These are phyloP conservation scores for Vitis hybrid DNA, from an alignment of 177 flowering plant genomes.

Conservation along the genomic window DNA sequence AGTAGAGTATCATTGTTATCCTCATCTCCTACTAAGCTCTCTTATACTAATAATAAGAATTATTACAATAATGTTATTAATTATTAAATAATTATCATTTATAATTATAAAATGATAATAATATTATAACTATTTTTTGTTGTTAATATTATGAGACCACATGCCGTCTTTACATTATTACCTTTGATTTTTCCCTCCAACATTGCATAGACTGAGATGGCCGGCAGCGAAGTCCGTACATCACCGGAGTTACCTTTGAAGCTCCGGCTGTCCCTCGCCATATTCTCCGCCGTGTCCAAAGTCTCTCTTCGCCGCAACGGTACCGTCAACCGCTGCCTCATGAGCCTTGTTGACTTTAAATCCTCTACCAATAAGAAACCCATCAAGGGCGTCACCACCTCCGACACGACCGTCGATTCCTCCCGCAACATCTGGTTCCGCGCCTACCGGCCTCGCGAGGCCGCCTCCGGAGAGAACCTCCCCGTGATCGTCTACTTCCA, in stretches of 20 bases:
- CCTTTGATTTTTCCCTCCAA: too few species aligned
- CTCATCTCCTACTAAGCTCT: too few species aligned
- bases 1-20: too few species aligned
- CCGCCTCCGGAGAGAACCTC: neutral
- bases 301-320: slow-evolving; percentile 28
- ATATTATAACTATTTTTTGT: too few species aligned
- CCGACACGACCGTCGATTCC: slow-evolving; percentile 32
- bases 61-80: too few species aligned
- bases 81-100: too few species aligned
- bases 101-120: too few species aligned
- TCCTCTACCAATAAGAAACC: slow-evolving; percentile 14
- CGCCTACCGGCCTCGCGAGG: slow-evolving; percentile 23
- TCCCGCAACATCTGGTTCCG: slow-evolving; percentile 46
- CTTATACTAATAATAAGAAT: too few species aligned
- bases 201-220: neutral
- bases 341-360: slow-evolving; percentile 23
- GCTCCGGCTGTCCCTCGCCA: neutral
- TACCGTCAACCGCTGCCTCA: slow-evolving; percentile 39
- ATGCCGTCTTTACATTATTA: too few species aligned
- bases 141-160: too few species aligned
- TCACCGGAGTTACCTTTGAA: neutral
- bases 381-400: slow-evolving; percentile 22
- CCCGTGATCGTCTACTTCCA: slow-evolving; percentile 26
- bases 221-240: slow-evolving; percentile 3
- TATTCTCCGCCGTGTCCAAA: slow-evolving; percentile 14